Conservation (phyloP, 2,329 filamentous ascomycete genomes). For the Didymellaceae sp. region DNA sequence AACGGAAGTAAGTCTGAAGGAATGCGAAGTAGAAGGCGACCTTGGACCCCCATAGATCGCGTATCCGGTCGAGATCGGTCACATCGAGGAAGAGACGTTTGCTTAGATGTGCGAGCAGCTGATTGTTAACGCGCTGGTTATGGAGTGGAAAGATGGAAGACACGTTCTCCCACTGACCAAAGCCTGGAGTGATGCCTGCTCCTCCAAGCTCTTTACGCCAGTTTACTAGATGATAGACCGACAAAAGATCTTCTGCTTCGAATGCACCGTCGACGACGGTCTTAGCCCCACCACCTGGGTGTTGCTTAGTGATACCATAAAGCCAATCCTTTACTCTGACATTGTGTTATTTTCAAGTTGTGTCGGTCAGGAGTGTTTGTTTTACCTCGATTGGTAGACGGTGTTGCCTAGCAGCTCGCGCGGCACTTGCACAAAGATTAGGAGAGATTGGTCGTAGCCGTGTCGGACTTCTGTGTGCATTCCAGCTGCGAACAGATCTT, state of each 20-base stretch:
- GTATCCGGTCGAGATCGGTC: constrained; percentile 74
- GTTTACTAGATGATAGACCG: constrained; percentile 79
- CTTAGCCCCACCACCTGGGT: constrained; percentile 57
- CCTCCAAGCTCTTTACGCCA: constrained; percentile 76
- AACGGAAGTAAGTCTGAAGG: constrained; percentile 43
- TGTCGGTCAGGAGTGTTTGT: background rate
- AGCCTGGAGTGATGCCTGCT: constrained; percentile 74
- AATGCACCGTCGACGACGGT: constrained; percentile 66
- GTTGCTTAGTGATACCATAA: constrained; percentile 71
- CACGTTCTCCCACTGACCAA: constrained; percentile 75
- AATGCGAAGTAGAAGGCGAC: constrained; percentile 50
- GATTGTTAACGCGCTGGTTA: constrained; percentile 75
- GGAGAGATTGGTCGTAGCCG: constrained; percentile 39
- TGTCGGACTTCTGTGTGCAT: constrained; percentile 41
- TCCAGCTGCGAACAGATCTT: constrained; percentile 36
- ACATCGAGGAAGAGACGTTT: constrained; percentile 72
- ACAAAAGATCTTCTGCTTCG: constrained; percentile 78
- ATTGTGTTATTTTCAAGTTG: constrained; percentile 1
- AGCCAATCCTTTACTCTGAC: constrained; percentile 82
- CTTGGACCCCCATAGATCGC: constrained; percentile 78
- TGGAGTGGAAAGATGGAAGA: constrained; percentile 80
- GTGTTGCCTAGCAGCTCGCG: constrained; percentile 40
- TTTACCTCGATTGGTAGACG: constrained; percentile 42
- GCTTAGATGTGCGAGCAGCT: constrained; percentile 77
- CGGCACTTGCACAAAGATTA: constrained; percentile 41